These are phyloP conservation scores for Penicillium italicum DNA, from an alignment of 2,329 filamentous ascomycete genomes.

Conservation along the genomic window DNA sequence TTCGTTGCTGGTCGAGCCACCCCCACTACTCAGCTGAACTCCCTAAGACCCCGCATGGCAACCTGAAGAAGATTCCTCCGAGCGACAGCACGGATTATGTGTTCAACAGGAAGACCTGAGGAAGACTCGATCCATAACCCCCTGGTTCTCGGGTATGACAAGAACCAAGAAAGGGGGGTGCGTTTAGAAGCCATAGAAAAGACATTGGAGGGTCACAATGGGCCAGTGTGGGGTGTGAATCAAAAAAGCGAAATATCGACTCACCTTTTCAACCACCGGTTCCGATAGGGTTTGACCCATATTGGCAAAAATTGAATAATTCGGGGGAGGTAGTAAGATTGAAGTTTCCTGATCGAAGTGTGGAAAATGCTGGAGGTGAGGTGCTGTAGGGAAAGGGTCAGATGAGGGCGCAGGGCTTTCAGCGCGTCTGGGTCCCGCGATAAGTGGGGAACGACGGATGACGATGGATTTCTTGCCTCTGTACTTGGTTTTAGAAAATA, in stretches of 20 bases:
- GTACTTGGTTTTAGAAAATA: background rate
- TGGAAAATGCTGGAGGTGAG: conserved; percentile 19
- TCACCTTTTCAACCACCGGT: conserved; percentile 98
- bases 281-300: conserved; percentile 99
- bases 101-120: background rate
- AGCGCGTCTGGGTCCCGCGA: conserved; percentile 25
- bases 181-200: background rate
- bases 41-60: conserved; percentile 7
- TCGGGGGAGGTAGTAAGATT: conserved; percentile 13
- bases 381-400: conserved; percentile 24
- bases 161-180: background rate
- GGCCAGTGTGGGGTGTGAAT: conserved; percentile 26
- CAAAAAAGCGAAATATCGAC: conserved; percentile 27
- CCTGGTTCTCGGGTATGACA: background rate
- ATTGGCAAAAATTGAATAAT: conserved; percentile 35
- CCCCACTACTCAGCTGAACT: conserved; percentile 8
- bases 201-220: conserved; percentile 3
- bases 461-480: conserved; percentile 6
- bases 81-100: background rate
- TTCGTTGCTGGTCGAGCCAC: background rate
- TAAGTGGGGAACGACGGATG: conserved; percentile 23
- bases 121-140: background rate
- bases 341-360: conserved; percentile 10
- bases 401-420: conserved; percentile 28
- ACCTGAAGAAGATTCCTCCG: conserved; percentile 4